Evolutionary conservation across 768 basidiomycete genomes (phyloP), one percentile per base, ranked within the genome.

Genomic region (Mycena rebaudengoi): DNA sequence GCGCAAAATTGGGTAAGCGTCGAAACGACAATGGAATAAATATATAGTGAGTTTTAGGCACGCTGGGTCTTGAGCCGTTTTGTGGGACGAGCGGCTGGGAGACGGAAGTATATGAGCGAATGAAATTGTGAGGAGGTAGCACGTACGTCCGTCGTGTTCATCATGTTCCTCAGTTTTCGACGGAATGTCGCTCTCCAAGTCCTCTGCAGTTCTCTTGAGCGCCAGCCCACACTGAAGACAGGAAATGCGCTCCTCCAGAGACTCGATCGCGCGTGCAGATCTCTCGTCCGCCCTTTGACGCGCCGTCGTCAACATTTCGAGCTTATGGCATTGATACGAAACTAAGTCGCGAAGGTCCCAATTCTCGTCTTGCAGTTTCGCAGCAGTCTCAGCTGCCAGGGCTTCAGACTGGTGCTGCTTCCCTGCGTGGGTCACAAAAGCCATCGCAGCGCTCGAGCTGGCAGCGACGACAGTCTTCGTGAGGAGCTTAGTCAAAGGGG

Each of bases 371-470:
- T 41, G 52, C 52, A 53, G 52, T 53, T 53, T 41, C 39, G 52
- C 52, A 53, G 39, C 52, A 53, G 52, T 53, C 52, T 53, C 52
- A 53, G 52, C 39, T 53, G 52, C 52, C 52, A 53, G 39, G 39
- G 39, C 30, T 41, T 53, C 52, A 53, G 39, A 53, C 52, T 53
- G 39, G 39, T 53, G 33, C 49, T 51, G 49, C 49, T 51, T 14
- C 49, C 20, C 40, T 53, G 39, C 39, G 52, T 53, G 52, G 52
- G 52, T 41, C 52, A 41, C 26, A 53, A 53, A 53, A 41, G 52
- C 39, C 39, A 29, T 30, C 39, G 11, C 39, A 41, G 52, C 52
- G 39, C 52, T 53, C 39, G 28, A 40, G 26, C 16, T 16, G 52
- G 52, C 52, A 40, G 52, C 39, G n/a, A 16, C 26, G 52, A 53